Conservation (phyloP, 768 basidiomycete genomes). For the Russula virescens region DNA sequence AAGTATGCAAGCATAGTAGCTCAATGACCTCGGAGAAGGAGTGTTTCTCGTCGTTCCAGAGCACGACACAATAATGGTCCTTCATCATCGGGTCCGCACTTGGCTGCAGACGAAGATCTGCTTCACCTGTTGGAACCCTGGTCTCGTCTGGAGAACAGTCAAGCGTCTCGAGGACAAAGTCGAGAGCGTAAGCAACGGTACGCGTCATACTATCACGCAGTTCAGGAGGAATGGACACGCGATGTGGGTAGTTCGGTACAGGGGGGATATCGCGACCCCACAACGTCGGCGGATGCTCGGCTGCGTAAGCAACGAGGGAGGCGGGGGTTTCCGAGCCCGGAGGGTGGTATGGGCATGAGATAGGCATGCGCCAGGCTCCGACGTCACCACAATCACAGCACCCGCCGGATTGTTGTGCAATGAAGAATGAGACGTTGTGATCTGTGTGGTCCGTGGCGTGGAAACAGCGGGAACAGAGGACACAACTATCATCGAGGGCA, state of each 20-base stretch:
- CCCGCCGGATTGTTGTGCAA: conserved; percentile 85
- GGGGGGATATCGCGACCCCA: conserved; percentile 49
- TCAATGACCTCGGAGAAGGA: conserved; percentile 83
- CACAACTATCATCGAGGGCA: conserved; percentile 82
- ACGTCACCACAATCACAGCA: conserved; percentile 95
- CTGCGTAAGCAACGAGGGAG: conserved; percentile 29
- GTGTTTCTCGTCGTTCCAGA: conserved; percentile 99
- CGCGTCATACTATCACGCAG: conserved; percentile 68
- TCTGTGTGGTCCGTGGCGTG: conserved; percentile 78
- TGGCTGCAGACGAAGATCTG: conserved; percentile 65
- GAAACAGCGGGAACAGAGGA: conserved; percentile 87
- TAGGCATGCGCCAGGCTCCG: conserved; percentile 73
- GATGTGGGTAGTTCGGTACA: conserved; percentile 54
- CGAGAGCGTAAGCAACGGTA: conserved; percentile 71
- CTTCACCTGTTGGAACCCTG: conserved; percentile 56
- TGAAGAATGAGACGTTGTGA: conserved; percentile 92
- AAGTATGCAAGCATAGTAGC: conserved; percentile 54
- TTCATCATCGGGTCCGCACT: conserved; percentile 75
- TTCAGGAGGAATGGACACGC: conserved; percentile 53
- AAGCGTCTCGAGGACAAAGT: conserved; percentile 78
- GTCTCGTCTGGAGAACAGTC: conserved; percentile 80
- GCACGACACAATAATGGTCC: conserved; percentile 72
- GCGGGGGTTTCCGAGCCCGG: conserved; percentile 34
- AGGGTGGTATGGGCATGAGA: conserved; percentile 74
- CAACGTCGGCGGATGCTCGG: conserved; percentile 21